phyloP scores from a whole-genome alignment of 179 eudicot genomes.

The Silene noctiflora region DNA sequence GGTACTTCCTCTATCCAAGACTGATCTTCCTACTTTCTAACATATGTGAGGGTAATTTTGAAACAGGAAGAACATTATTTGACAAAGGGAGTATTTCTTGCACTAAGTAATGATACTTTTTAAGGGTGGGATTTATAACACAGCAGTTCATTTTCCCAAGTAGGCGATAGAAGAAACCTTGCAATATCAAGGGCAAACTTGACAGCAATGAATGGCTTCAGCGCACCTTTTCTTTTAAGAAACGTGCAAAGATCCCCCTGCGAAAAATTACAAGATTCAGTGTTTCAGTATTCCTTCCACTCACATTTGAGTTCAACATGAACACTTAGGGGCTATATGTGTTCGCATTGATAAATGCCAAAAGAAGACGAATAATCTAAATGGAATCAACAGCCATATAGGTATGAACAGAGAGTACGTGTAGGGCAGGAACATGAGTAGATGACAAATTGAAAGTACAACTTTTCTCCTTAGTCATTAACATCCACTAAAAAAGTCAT shows the following conservation, averaged over 20 bases:
- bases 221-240: slow-evolving; percentile 31
- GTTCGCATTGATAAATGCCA: background rate
- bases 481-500: background rate
- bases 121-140: background rate
- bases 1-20: background rate
- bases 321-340: background rate
- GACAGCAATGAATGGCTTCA: slow-evolving; percentile 37
- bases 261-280: background rate
- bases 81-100: background rate
- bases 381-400: background rate
- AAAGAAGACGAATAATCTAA: background rate
- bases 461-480: background rate
- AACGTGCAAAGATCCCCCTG: slow-evolving; percentile 42
- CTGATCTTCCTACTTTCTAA: background rate
- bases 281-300: too few relatives aligned
- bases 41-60: background rate
- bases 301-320: background rate
- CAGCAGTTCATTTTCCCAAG: slow-evolving; percentile 13
- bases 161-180: slow-evolving; percentile 27
- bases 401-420: background rate
- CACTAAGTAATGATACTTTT: background rate
- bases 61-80: background rate
- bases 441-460: background rate
- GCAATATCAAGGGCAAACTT: slow-evolving; percentile 45
- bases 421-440: background rate